Evolutionary conservation across 2,329 filamentous ascomycete species (phyloP).

Genomic region (Fusarium musae): DNA sequence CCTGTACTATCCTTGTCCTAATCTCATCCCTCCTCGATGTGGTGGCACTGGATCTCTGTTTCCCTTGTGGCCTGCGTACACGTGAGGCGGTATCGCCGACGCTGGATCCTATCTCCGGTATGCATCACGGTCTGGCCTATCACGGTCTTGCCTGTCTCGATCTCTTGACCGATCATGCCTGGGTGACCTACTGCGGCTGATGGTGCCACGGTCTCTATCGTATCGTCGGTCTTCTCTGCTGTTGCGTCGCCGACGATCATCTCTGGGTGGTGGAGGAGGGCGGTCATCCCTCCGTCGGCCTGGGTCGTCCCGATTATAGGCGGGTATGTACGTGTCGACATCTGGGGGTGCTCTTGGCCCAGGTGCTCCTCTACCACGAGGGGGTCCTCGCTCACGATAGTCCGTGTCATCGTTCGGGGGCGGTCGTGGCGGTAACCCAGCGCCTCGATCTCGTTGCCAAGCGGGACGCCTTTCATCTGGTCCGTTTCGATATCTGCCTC

Average conservation of each 20-base stretch:
- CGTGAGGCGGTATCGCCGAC: not conserved
- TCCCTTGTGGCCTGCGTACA: not conserved
- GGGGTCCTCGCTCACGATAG: conserved; percentile 51
- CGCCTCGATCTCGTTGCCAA: conserved; percentile 64
- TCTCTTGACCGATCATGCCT: conserved; percentile 53
- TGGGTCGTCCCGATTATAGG: conserved; percentile 54
- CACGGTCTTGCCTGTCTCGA: conserved; percentile 59
- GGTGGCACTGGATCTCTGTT: not conserved
- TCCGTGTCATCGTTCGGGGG: conserved; percentile 50
- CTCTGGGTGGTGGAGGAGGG: conserved; percentile 36
- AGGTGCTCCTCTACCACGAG: conserved; percentile 47
- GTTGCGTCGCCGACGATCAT: conserved; percentile 48
- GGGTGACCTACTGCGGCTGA: conserved; percentile 56
- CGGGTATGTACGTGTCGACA: conserved; percentile 63
- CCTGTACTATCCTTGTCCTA: conserved; percentile 8
- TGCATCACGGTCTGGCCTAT: conserved; percentile 60
- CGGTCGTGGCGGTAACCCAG: conserved; percentile 60
- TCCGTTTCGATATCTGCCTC: conserved; percentile 56
- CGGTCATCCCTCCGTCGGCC: conserved; percentile 51
- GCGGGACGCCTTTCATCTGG: conserved; percentile 62
- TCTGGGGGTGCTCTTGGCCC: conserved; percentile 50
- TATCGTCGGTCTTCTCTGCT: conserved; percentile 53
- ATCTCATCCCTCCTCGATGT: conserved; percentile 2
- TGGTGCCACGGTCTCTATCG: conserved; percentile 54
- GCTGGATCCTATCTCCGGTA: conserved; percentile 59